Evolutionary conservation across 495 filamentous ascomycete species (phyloP), one percentile per base, ranked within the genome.

Genomic region (Neurospora sp.): DNA sequence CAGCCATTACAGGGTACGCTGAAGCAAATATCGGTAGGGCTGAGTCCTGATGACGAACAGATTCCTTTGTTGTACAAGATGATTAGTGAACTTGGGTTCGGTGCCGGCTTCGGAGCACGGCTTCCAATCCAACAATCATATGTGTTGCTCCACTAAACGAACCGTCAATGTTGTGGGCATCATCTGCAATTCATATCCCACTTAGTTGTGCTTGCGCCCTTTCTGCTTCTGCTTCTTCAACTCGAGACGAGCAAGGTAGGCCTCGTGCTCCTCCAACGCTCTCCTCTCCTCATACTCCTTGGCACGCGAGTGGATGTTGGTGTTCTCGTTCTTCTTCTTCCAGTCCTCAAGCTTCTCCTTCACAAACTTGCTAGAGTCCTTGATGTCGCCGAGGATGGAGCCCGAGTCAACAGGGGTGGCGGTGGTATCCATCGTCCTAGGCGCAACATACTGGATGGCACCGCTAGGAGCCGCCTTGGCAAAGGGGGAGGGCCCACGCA

Each of bases 211-310:
- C 40, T 8, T 39, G 23, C 46, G 73, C 39, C 39, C 72, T 10
- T 66, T 62, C 71, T 76, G 75, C 59, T 23, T 31, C 5, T 70
- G 70, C 42, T 78, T 79, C 31, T 75, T 76, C 54, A 62, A 27
- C 69, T 84, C 78, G 73, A 80, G 79, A 66, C 81, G 80, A 20
- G 80, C 76, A 70, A 75, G 40, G 5, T 72, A 41, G 70, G 78
- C 79, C 78, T 85, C 81, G 74, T 80, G 82, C 72, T 87, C 82
- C 77, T 86, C 83, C 39, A 78, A 74, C 27, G 80, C 81, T 39
- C 82, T 79, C 78, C 83, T 85, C 74, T 82, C 78, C 77, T 89
- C 84, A 77, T 87, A 86, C 39, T 77, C 81, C 69, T 83, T 41
- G 3, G 81, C 83, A 72, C 80, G 77, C 75, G 81, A 78, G 41